Evolutionary conservation across 179 eudicot species (phyloP).

Genomic region (Amaranthus tricolor): DNA sequence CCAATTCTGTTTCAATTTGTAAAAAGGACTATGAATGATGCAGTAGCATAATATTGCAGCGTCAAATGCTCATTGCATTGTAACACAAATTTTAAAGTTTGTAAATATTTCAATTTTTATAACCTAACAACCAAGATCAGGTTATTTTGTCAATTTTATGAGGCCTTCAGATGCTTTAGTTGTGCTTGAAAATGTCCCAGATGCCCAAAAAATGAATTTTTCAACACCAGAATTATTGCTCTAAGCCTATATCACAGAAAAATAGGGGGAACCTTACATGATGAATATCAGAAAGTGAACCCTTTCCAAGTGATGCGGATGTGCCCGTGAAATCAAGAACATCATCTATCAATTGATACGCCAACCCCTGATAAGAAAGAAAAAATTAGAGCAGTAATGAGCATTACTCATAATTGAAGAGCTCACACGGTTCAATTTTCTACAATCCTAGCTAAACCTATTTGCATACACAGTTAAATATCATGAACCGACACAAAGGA

Average conservation of each 20-base stretch:
- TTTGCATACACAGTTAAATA: too few species aligned
- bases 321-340: conserved; percentile 96
- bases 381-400: conserved; percentile 5
- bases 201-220: background rate
- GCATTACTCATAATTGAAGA: background rate
- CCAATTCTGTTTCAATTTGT: background rate
- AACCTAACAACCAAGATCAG: background rate
- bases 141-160: background rate
- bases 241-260: background rate
- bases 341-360: conserved; percentile 87
- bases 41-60: background rate
- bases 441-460: too few species aligned
- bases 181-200: background rate
- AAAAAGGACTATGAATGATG: background rate
- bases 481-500: too few species aligned
- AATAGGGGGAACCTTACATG: conserved; percentile 48
- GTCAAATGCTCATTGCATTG: background rate
- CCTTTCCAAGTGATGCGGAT: conserved; percentile 89
- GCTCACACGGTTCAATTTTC: background rate
- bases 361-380: conserved; percentile 65
- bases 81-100: background rate
- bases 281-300: conserved; percentile 82
- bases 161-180: background rate
- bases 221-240: background rate
- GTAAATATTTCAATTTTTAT: too few species aligned